Evolutionary conservation across 208 protist genomes (phyloP).

Genomic region (Phytomonas serpens): DNA sequence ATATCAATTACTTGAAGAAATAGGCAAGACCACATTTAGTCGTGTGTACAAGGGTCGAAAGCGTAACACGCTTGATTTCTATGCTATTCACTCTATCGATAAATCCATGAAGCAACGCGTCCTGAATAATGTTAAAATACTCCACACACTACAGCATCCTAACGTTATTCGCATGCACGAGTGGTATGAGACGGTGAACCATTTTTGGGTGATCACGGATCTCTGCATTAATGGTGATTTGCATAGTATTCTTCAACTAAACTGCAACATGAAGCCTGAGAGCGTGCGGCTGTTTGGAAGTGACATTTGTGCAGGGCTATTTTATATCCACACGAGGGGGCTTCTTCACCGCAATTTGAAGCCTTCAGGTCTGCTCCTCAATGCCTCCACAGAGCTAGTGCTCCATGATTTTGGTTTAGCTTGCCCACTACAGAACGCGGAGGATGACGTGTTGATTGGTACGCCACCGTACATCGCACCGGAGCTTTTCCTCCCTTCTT

Average conservation of each 20-base stretch:
- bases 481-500: conserved; percentile 78
- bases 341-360: conserved; percentile 90
- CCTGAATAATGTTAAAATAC: conserved; percentile 77
- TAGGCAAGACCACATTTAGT: conserved; percentile 79
- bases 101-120: conserved; percentile 84
- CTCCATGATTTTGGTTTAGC: conserved; percentile 90
- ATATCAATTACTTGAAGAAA: conserved; percentile 92
- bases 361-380: conserved; percentile 91
- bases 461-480: conserved; percentile 92
- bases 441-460: conserved; percentile 40
- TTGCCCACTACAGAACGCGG: conserved; percentile 40
- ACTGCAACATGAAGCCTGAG: conserved; percentile 49
- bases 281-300: conserved; percentile 71
- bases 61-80: conserved; percentile 89
- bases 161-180: conserved; percentile 91
- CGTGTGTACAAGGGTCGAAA: conserved; percentile 92
- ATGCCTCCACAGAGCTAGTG: conserved; percentile 83
- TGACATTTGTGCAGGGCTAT: conserved; percentile 82
- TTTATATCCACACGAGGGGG: conserved; percentile 88
- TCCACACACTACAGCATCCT: conserved; percentile 65
- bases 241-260: conserved; percentile 57
- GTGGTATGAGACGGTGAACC: conserved; percentile 96
- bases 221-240: conserved; percentile 91
- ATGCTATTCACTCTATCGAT: conserved; percentile 92
- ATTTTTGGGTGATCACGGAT: conserved; percentile 95